These are phyloP conservation scores for Ganoderma leucocontextum DNA, from an alignment of 1,284 basidiomycete genomes.

Conservation along the genomic window DNA sequence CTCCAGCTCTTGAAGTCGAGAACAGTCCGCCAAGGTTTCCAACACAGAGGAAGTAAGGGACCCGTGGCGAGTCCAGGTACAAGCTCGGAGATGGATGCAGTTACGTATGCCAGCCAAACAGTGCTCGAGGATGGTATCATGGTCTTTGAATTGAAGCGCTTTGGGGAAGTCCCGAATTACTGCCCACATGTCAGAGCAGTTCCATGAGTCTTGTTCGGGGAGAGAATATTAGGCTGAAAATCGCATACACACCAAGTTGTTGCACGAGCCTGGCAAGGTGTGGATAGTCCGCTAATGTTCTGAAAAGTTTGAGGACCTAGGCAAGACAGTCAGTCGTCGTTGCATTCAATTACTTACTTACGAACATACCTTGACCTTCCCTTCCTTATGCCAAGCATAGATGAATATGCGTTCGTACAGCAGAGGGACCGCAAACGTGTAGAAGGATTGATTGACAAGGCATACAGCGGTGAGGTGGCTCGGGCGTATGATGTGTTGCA, in stretches of 20 bases:
- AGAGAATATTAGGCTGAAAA: neutral
- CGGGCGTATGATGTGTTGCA: constrained; percentile 58
- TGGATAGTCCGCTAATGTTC: constrained; percentile 54
- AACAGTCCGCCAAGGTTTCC: constrained; percentile 52
- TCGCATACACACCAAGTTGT: constrained; percentile 55
- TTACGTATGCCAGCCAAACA: constrained; percentile 63
- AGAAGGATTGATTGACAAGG: constrained; percentile 64
- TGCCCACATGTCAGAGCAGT: constrained; percentile 38
- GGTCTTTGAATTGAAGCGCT: constrained; percentile 42
- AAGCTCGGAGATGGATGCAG: constrained; percentile 64
- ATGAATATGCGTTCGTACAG: constrained; percentile 67
- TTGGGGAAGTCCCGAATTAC: constrained; percentile 76
- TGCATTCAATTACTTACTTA: too few species aligned
- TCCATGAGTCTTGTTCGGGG: neutral
- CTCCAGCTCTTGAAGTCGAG: constrained; percentile 61
- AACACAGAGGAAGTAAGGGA: constrained; percentile 67
- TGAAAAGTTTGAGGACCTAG: constrained; percentile 62
- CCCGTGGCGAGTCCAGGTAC: constrained; percentile 80
- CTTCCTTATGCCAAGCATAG: constrained; percentile 72
- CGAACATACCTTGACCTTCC: constrained; percentile 65
- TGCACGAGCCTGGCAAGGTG: constrained; percentile 63
- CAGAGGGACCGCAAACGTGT: constrained; percentile 52
- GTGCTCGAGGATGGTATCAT: constrained; percentile 46
- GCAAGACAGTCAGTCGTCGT: neutral
- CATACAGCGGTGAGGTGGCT: constrained; percentile 59